phyloP scores from a whole-genome alignment of 768 basidiomycete species.

The Tylopilus balloui region DNA sequence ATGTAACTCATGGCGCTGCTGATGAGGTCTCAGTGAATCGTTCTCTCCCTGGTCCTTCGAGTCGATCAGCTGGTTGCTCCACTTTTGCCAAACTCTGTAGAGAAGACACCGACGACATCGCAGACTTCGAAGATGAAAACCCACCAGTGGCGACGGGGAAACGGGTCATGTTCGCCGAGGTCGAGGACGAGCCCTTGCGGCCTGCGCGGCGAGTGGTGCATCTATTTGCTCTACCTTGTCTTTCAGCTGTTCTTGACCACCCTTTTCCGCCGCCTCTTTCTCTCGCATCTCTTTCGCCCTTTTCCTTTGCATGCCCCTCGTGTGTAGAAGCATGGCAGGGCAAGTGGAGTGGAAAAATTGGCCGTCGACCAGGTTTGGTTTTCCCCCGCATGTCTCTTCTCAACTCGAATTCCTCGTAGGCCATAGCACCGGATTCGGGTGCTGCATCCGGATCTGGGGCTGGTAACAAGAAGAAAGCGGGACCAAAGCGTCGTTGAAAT shows the following conservation, averaged over 20 bases:
- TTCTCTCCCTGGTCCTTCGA: conserved; percentile 7
- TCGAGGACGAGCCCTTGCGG: conserved; percentile 20
- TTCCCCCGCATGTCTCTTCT: background rate
- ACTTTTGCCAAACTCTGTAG: conserved; percentile 24
- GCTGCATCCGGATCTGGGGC: background rate
- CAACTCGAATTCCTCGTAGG: conserved; percentile 7
- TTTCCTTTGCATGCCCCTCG: background rate
- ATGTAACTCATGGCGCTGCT: conserved; percentile 4
- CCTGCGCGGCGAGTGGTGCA: conserved; percentile 28
- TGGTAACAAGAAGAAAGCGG: conserved; percentile 19
- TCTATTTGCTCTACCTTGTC: background rate
- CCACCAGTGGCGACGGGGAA: conserved; percentile 19
- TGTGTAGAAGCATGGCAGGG: conserved; percentile 24
- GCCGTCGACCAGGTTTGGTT: conserved; percentile 23
- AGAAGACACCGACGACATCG: conserved; percentile 29
- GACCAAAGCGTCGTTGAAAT: conserved; percentile 23
- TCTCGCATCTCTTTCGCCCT: background rate
- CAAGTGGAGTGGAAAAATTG: conserved; percentile 9
- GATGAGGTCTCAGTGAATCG: conserved; percentile 10
- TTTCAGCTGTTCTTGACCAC: background rate
- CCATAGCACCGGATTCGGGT: background rate
- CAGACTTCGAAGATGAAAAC: conserved; percentile 20
- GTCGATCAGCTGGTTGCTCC: conserved; percentile 20
- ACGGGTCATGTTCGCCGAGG: conserved; percentile 21
- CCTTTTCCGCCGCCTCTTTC: background rate